These are phyloP conservation scores for Geotrichum klebahnii DNA, from an alignment of 1,139 yeast genomes.

Conservation along the genomic window DNA sequence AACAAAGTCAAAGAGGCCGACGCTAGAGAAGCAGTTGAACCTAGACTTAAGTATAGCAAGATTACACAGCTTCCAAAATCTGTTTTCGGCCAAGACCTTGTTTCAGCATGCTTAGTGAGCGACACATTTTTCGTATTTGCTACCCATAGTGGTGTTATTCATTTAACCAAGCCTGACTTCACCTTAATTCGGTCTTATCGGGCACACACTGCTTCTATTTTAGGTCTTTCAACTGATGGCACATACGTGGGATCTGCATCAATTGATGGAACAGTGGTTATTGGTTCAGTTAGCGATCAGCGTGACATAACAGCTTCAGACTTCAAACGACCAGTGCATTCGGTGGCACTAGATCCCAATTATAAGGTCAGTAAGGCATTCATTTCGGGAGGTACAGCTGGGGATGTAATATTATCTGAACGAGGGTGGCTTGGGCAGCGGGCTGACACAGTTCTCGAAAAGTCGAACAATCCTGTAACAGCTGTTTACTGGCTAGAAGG, in stretches of 20 bases:
- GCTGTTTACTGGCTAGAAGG: constrained; percentile 56
- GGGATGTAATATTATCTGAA: constrained; percentile 68
- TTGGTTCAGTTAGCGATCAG: constrained; percentile 63
- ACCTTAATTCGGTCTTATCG: constrained; percentile 62
- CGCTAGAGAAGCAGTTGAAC: constrained; percentile 52
- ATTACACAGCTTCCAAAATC: constrained; percentile 56
- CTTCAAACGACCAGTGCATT: constrained; percentile 81
- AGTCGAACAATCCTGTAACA: constrained; percentile 63
- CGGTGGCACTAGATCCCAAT: constrained; percentile 72
- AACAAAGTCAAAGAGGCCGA: neutral
- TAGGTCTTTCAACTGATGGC: constrained; percentile 67
- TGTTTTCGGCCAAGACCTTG: constrained; percentile 52
- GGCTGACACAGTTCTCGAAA: constrained; percentile 58
- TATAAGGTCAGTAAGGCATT: constrained; percentile 62
- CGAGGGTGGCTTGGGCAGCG: constrained; percentile 85
- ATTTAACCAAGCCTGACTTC: constrained; percentile 58
- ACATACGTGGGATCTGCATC: constrained; percentile 76
- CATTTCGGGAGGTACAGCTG: constrained; percentile 89
- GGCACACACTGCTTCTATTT: constrained; percentile 81
- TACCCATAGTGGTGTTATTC: constrained; percentile 81
- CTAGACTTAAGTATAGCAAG: constrained; percentile 67
- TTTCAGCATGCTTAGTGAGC: constrained; percentile 62
- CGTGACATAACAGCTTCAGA: constrained; percentile 69
- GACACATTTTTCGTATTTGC: constrained; percentile 69
- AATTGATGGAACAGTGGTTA: constrained; percentile 86